Conservation (phyloP, 306 rosid genomes). For the Inga leiocalycina region DNA sequence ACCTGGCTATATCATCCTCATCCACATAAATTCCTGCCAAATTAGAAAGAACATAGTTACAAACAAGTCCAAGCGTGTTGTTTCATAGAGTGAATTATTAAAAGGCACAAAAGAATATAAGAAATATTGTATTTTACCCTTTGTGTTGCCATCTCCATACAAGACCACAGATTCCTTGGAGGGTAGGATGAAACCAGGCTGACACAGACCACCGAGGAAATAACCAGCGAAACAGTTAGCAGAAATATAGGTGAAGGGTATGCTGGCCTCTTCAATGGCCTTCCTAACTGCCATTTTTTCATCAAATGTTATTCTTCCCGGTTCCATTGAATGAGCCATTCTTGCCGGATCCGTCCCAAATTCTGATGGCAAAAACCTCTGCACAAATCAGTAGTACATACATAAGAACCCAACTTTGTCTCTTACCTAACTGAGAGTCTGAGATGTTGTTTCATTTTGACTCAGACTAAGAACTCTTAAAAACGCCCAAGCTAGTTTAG, state of each 20-base stretch:
- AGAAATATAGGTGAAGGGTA: conserved; percentile 76
- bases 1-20: conserved; percentile 81
- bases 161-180: conserved; percentile 57
- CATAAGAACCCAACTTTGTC: no score
- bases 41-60: not conserved
- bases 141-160: conserved; percentile 66
- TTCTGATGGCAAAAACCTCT: conserved; percentile 84
- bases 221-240: conserved; percentile 76
- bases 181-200: conserved; percentile 56
- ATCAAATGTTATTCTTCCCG: conserved; percentile 77
- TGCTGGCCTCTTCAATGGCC: conserved; percentile 64
- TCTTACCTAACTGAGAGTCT: no score
- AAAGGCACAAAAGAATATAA: not conserved
- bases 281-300: conserved; percentile 80
- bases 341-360: conserved; percentile 75
- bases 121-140: conserved; percentile 43
- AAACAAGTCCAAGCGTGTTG: not conserved
- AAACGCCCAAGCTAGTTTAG: not conserved
- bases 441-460: not conserved
- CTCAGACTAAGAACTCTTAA: not conserved
- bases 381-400: not conserved
- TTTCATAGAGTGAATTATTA: not conserved
- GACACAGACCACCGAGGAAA: conserved; percentile 70
- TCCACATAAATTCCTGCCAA: conserved; percentile 61
- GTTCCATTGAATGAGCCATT: conserved; percentile 68